Percentiles rank a stretch among this genome's conserved stretches.
phyloP scores from a whole-genome alignment of 495 filamentous ascomycete genomes.

The Aspergillus coremiiformis region DNA sequence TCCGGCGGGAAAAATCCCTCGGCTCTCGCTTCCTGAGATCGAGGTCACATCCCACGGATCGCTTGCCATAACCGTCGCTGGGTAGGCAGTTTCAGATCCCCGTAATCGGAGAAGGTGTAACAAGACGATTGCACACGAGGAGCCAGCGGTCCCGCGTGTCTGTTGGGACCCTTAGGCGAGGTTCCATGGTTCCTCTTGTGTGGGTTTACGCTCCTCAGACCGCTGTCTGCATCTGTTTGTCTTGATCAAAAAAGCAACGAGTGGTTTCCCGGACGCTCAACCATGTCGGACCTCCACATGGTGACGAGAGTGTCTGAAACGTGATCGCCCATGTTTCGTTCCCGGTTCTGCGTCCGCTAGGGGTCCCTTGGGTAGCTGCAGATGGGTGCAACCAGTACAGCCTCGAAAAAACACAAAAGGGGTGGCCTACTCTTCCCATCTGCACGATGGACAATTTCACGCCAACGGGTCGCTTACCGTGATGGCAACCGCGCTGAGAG shows the following conservation, averaged over 20 bases:
- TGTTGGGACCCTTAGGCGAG: no score
- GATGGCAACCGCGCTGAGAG: constrained; percentile 4
- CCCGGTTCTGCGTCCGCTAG: constrained; percentile 11
- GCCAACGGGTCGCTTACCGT: background rate
- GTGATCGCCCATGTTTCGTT: constrained; percentile 19
- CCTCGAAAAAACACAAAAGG: constrained; percentile 28
- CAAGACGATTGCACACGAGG: background rate
- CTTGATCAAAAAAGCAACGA: constrained; percentile 14
- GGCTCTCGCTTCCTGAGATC: constrained; percentile 13
- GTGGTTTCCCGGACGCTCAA: constrained; percentile 20
- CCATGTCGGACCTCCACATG: constrained; percentile 54
- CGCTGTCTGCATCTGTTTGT: constrained; percentile 29
- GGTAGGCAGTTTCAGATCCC: background rate
- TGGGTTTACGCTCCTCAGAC: constrained; percentile 11
- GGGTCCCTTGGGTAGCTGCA: constrained; percentile 28
- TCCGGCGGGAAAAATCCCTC: constrained; percentile 19
- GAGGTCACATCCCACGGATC: constrained; percentile 14
- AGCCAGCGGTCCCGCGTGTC: no score
- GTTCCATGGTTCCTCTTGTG: constrained; percentile 4
- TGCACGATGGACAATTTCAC: constrained; percentile 3
- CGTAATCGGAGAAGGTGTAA: constrained; percentile 3
- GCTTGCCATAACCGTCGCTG: constrained; percentile 5
- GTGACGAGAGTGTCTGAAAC: constrained; percentile 24
- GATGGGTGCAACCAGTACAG: constrained; percentile 30
- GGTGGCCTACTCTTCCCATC: constrained; percentile 10